phyloP scores from a whole-genome alignment of 2,329 filamentous ascomycete genomes.

The Tothia fuscella region DNA sequence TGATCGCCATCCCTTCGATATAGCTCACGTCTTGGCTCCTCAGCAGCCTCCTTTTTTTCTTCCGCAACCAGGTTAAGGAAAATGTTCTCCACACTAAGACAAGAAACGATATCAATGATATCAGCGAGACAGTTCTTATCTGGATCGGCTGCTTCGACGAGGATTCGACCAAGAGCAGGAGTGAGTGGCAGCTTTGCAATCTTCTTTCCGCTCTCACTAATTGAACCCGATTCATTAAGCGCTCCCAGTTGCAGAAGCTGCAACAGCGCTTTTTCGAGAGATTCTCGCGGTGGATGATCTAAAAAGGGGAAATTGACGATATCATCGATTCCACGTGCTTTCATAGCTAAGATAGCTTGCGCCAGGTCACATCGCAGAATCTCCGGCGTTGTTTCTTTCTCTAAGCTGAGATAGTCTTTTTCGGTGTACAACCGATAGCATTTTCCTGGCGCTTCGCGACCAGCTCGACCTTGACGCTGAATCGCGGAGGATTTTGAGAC shows the following conservation, averaged over 20 bases:
- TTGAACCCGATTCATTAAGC: slow-evolving; percentile 55
- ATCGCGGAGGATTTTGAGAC: slow-evolving; percentile 91
- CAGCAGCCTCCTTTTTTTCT: slow-evolving; percentile 47
- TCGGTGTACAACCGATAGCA: slow-evolving; percentile 86
- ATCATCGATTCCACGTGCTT: slow-evolving; percentile 75
- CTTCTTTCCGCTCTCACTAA: slow-evolving; percentile 61
- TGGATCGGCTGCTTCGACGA: slow-evolving; percentile 64
- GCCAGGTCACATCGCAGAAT: slow-evolving; percentile 84
- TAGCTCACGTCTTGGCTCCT: slow-evolving; percentile 42
- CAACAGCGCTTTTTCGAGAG: slow-evolving; percentile 69
- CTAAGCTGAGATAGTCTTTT: slow-evolving; percentile 55
- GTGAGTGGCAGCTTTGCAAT: slow-evolving; percentile 78
- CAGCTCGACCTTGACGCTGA: slow-evolving; percentile 82
- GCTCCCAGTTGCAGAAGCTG: slow-evolving; percentile 72
- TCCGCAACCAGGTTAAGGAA: slow-evolving; percentile 49
- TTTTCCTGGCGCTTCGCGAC: slow-evolving; percentile 80
- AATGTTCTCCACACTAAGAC: slow-evolving; percentile 52
- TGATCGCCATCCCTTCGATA: slow-evolving; percentile 52
- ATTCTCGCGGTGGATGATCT: slow-evolving; percentile 64
- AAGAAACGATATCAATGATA: slow-evolving; percentile 70
- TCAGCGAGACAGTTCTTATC: slow-evolving; percentile 65
- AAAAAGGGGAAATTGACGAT: slow-evolving; percentile 75
- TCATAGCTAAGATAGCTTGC: slow-evolving; percentile 82
- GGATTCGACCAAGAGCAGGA: slow-evolving; percentile 66
- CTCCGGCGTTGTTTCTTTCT: slow-evolving; percentile 70